phyloP scores from a whole-genome alignment of 2,329 filamentous ascomycete species.

The Raffaelea albimanens region DNA sequence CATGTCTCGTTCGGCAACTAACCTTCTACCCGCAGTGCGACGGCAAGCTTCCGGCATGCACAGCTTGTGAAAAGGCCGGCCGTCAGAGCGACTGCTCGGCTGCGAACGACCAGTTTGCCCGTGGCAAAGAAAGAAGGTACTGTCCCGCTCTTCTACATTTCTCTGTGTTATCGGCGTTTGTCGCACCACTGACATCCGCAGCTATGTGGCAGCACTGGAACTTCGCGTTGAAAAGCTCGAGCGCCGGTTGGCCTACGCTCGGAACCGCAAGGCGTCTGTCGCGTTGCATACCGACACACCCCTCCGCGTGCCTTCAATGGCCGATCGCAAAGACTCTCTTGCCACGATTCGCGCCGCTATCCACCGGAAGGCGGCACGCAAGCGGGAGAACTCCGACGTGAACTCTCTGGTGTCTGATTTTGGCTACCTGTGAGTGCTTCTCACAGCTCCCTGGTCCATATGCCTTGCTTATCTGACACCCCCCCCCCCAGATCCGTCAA shows the following conservation, averaged over 20 bases:
- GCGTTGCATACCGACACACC: constrained; percentile 51
- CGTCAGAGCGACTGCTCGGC: constrained; percentile 82
- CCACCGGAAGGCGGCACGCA: constrained; percentile 53
- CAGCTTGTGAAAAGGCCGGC: constrained; percentile 86
- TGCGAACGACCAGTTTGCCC: constrained; percentile 89
- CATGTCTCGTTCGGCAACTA: not conserved
- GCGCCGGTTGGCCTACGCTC: constrained; percentile 61
- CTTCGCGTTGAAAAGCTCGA: constrained; percentile 82
- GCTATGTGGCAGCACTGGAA: constrained; percentile 92
- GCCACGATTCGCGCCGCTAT: constrained; percentile 53
- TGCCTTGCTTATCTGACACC: not conserved
- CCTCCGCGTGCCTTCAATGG: constrained; percentile 11
- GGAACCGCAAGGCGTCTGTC: constrained; percentile 61
- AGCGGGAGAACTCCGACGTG: constrained; percentile 72
- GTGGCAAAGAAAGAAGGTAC: constrained; percentile 85
- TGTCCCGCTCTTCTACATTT: not conserved
- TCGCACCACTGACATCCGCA: constrained; percentile 21
- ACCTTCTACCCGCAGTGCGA: constrained; percentile 57
- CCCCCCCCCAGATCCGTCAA: constrained; percentile 63
- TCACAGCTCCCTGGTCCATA: not conserved
- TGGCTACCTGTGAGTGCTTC: constrained; percentile 62
- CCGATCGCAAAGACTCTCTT: constrained; percentile 54
- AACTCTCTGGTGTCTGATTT: constrained; percentile 91
- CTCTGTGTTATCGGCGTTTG: not conserved
- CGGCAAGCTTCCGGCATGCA: constrained; percentile 89